phyloP scores from a whole-genome alignment of 225 moss, liverwort and hornwort genomes.

The Pleurozium schreberi region DNA sequence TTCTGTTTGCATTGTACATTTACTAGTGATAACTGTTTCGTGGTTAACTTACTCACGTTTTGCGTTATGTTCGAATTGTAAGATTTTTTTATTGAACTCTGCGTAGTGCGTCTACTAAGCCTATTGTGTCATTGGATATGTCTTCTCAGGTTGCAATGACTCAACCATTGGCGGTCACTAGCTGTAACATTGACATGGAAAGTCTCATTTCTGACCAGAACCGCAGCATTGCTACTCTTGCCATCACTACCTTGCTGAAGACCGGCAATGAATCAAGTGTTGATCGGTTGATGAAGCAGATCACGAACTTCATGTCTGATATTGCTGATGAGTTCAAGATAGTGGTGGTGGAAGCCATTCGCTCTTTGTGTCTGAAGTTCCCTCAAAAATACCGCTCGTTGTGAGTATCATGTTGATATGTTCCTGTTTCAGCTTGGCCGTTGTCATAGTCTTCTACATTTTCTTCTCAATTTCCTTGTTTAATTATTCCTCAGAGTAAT shows the following conservation, averaged over 20 bases:
- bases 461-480: background rate
- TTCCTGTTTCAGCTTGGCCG: background rate
- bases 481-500: background rate
- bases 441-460: background rate
- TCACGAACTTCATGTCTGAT: constrained; percentile 87
- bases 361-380: constrained; percentile 81
- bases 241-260: constrained; percentile 84
- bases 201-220: constrained; percentile 87
- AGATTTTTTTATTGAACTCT: background rate
- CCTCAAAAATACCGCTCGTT: constrained; percentile 70
- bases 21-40: background rate
- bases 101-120: background rate
- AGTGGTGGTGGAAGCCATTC: constrained; percentile 90
- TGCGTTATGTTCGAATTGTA: background rate
- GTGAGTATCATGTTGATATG: constrained; percentile 25
- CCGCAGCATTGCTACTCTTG: constrained; percentile 90
- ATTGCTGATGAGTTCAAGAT: constrained; percentile 95
- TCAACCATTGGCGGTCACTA: constrained; percentile 76
- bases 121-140: background rate
- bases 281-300: constrained; percentile 93
- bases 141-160: constrained; percentile 72
- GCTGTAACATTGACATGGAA: constrained; percentile 96
- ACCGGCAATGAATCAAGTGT: constrained; percentile 93
- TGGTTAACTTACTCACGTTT: background rate
- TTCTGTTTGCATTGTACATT: background rate